Base-by-base conservation (phyloP, 1,139 yeast genomes). In the Scheffersomyces titani region DNA sequence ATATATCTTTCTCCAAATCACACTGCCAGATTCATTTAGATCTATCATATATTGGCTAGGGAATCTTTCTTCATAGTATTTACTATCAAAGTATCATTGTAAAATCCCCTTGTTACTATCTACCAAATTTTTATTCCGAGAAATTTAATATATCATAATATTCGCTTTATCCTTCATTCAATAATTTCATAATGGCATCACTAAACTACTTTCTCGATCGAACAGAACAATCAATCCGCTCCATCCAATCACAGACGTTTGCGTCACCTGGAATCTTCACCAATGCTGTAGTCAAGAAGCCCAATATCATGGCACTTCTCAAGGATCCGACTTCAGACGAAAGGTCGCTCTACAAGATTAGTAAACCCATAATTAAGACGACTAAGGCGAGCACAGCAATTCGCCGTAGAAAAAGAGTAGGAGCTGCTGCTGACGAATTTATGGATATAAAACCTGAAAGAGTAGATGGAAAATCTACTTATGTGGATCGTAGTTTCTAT, bases 301-400 rank as follows among this genome's bases (percentile, higher is more conserved):
- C 88, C 1, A 81, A 82, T 47, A 85, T 87, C 57, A 85, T 88
- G 5, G 72, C 78, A n/a, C 71, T 88, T 47, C 73, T 88, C 44
- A 79, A 87, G 60, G 92, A 87, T 67, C 85, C 90, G 2, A 84
- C 84, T 44, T 68, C 68, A 1, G 82, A 81, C 52, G 92, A 87
- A 62, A 81, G 75, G 30, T 71, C 80, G 2, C 67, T 87, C 50
- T 86, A 85, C 63, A 74, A 70, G 46, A 71, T 80, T n/a, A 71
- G 54, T 52, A 61, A 60, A 44, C 60, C 61, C 5, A 47, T 45
- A 11, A 40, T 49, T 22, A 52, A 46, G 24, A 55, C 54, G 30
- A 19, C 49, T 6, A 44, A 51, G 30, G 56, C 49, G 6, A 51
- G 20, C 36, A 20, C 49, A 13, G 22, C 7, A n/a, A 20, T 20